Evolutionary conservation across 768 basidiomycete species (phyloP), one percentile per base, ranked within the genome.

Genomic region (Psilocybe subaeruginosa): DNA sequence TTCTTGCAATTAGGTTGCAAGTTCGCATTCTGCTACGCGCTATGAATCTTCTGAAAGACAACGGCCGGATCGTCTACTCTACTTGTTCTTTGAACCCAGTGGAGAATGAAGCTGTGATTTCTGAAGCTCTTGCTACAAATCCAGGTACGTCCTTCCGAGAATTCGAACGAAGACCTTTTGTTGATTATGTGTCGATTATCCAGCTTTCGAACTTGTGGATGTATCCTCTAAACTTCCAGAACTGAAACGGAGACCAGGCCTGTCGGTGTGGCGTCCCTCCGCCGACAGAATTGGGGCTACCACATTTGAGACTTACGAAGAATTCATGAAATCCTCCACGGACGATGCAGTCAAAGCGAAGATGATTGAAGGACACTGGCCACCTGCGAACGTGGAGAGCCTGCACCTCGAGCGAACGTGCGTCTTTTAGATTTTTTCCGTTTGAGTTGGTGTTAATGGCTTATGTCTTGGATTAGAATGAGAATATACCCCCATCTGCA

Each of bases 51-150:
- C 83, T 99, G 43, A 87, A 88, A 31, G 69, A 72, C 9, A 85
- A 88, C n/a, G 97, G 96, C 7, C 88, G 92, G 37, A 90, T 99
- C 63, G 96, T 99, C 16, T 99, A 99, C 73, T 99, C 97, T 4
- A 99, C 97, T 0, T 99, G 97, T 69, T 98, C 96, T 0, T 79
- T 99, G 65, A 99, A 99, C 73, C 97, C 97, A 1, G 83, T 95
- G 11, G 97, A 99, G 76, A 98, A 99, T 71, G 97, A 99, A 73
- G 94, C 97, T 7, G 97, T 99, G 62, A 80, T 99, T 35, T 90
- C 93, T 1, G 89, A 91, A 47, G 95, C 93, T 0, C 80, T 99
- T 39, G 85, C 85, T 61, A 73, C 80, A 1, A 85, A 89, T 61
- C 83, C 86, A 23, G 92, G 95, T 91, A 45, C 39, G 79, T 72